Evolutionary conservation across 1,139 yeast genomes (phyloP), one percentile per base, ranked within the genome.

Genomic region (Blastobotrys elegans): DNA sequence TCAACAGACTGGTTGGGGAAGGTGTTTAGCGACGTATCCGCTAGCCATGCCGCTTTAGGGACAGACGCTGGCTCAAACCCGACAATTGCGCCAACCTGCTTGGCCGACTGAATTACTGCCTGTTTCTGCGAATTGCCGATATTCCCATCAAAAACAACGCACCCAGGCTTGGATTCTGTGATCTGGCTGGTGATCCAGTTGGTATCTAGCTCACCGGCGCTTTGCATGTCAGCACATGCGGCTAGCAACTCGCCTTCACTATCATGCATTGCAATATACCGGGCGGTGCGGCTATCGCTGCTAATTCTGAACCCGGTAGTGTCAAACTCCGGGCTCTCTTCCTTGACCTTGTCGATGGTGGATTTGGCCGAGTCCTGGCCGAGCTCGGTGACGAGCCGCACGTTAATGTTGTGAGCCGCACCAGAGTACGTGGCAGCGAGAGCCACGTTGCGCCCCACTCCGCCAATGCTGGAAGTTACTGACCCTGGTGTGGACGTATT

Each of bases 141-240:
- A 59, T 88, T 88, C 39, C 89, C 84, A 60, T 88, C 96, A 39
- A 83, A 60, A 2, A 84, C 71, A 2, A 85, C 73, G 37, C 71
- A 64, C 7, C 80, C 53, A 5, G 68, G 64, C 22, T 50, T 49
- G 1, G 63, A 59, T 2, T 52, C 44, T 17, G 49, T 43, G 17
- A 65, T 53, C 24, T 54, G 50, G 3, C 60, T 47, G 3, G 63
- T 55, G 2, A 84, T 70, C 52, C 74, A 75, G 0, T 63, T 63
- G 0, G 66, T 50, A 24, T 77, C 70, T 48, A 80, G 56, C 24
- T 73, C 69, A 55, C 84, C 87, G 16, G 83, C 70, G 11, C 84
- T 77, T 11, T 70, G 70, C 96, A 89, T 88, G 60, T 86, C 96
- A 3, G 96, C 92, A 61, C 89, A 81, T 0, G 96, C 95, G 16